Base-by-base conservation (phyloP, 2,329 filamentous ascomycete species). In the Cladosporium sp. region DNA sequence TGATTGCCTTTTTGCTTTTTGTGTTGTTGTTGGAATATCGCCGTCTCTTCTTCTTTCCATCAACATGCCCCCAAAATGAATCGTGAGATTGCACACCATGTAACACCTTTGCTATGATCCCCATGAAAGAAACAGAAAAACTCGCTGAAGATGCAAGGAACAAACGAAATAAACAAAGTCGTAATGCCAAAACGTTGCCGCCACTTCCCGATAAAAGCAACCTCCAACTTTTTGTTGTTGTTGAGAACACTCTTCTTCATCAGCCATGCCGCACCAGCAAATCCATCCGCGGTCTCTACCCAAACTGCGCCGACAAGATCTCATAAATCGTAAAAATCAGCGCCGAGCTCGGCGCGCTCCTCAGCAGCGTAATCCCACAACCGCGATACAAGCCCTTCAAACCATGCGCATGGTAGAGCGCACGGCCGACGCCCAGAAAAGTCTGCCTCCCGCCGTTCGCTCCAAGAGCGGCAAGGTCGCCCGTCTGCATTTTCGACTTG, bases 271-370 rank as follows among this genome's bases (percentile, higher is more conserved):
- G n/a, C n/a, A n/a, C n/a, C n/a, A n/a, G n/a, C n/a, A n/a, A n/a
- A n/a, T n/a, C n/a, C n/a, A n/a, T n/a, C n/a, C n/a, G n/a, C n/a
- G n/a, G n/a, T n/a, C n/a, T 27, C 30, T 13, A 48, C n/a, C 45
- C 45, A 18, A 48, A 48, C 17, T 48, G 30, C 18, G 45, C n/a
- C 73, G 90, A 90, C 68, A 99, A 70, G 12, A 84, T 86, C 70
- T 97, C 93, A 66, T 91, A 97, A 54, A 97, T 84, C 55, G 93
- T 91, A 64, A 99, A 99, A 54, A 99, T 99, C 64, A 97, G 90
- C 7, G 93, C 93, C n/a, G 91, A 96, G 69, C 91, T 96, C 2
- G 93, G 93, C 27, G 90, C 91, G 30, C 90, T 87, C 54, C 93
- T 82, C 27, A 84, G 76, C 40, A 93, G 89, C 0, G 93, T 99